Evolutionary conservation across 768 basidiomycete species (phyloP).

Genomic region (Suillus sp.): DNA sequence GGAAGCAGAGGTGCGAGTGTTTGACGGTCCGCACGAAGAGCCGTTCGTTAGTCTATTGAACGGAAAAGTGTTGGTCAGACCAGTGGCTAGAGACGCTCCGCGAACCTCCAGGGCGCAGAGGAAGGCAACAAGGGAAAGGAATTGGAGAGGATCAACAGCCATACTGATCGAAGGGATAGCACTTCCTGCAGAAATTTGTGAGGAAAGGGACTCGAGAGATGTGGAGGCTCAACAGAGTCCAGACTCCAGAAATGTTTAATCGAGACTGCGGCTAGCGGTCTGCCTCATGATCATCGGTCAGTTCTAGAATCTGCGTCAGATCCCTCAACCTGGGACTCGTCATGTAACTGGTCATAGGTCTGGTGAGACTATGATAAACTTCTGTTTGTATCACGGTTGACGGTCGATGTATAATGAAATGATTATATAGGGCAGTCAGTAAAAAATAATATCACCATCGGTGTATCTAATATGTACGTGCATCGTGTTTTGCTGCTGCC

Average conservation of each 20-base stretch:
- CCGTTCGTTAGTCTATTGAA: neutral
- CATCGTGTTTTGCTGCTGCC: no score
- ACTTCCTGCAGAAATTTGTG: neutral
- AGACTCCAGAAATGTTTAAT: neutral
- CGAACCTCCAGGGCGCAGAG: neutral
- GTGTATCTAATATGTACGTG: no score
- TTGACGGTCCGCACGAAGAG: neutral
- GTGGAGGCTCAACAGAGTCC: neutral
- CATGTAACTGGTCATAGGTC: no score
- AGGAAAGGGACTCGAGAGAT: neutral
- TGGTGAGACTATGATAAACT: no score
- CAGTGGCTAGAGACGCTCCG: neutral
- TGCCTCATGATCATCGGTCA: neutral
- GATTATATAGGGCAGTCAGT: no score
- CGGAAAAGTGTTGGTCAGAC: neutral
- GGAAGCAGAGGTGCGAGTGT: neutral
- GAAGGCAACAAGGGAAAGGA: constrained; percentile 1
- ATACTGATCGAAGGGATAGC: neutral
- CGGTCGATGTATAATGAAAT: no score
- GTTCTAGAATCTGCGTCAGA: neutral
- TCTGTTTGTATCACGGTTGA: no score
- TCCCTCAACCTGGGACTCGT: neutral
- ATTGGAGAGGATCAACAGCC: neutral
- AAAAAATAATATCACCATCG: no score
- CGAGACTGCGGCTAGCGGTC: neutral